Conservation (phyloP, 192 early-diverging fungal species). For the Umbelopsis vinacea region DNA sequence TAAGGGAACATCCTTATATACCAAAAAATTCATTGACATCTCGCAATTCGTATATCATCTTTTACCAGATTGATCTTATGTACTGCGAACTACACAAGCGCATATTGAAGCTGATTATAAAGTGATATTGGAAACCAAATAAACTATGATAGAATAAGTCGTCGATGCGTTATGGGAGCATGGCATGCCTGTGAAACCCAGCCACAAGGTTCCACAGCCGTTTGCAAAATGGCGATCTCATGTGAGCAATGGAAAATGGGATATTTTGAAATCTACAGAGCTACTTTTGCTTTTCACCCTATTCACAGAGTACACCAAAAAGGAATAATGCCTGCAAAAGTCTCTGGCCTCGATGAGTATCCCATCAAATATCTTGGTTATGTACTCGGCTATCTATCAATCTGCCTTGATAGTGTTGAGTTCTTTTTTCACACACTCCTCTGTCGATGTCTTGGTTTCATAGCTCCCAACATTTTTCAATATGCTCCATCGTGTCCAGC, state of each 20-base stretch:
- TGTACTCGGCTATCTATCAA: neutral
- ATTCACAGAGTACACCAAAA: neutral
- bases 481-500: neutral
- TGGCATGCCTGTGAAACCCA: too few species aligned
- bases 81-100: neutral
- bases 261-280: too few species aligned
- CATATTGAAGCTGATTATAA: neutral
- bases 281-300: neutral
- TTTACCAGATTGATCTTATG: neutral
- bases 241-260: neutral
- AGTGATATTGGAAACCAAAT: neutral
- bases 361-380: neutral
- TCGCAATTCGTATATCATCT: neutral
- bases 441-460: neutral
- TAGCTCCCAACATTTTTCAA: neutral
- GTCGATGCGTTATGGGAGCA: too few species aligned
- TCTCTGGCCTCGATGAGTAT: neutral
- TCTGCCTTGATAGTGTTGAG: neutral
- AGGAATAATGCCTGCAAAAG: neutral
- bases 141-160: too few species aligned
- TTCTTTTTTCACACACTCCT: neutral
- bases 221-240: neutral
- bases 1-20: constrained; percentile 16
- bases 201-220: neutral
- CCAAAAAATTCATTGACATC: constrained; percentile 4